Conservation (phyloP, 345 rosid genomes). For the Brassica incana region DNA sequence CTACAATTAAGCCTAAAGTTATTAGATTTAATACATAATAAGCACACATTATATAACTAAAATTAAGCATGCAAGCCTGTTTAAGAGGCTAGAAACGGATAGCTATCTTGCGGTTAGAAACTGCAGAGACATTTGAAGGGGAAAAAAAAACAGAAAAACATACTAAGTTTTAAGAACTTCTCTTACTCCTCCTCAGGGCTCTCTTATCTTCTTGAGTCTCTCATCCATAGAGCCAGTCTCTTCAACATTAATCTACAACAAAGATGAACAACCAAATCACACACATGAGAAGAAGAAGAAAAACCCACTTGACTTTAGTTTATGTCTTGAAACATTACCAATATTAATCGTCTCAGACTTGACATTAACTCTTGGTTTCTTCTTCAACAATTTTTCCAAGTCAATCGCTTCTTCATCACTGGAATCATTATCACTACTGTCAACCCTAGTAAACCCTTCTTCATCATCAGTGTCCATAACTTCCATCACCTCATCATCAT, state of each 20-base stretch:
- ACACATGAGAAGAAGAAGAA: neutral
- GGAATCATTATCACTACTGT: conserved; percentile 5
- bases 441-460: conserved; percentile 1
- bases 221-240: conserved; percentile 11
- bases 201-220: neutral
- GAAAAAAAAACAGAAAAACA: neutral
- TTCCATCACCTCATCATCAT: conserved; percentile 14
- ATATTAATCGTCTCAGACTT: neutral
- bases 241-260: conserved; percentile 22
- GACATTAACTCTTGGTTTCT: neutral
- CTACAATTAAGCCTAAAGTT: neutral
- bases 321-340: neutral
- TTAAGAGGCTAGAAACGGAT: neutral
- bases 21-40: neutral
- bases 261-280: conserved; percentile 17
- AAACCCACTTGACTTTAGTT: neutral
- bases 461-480: neutral
- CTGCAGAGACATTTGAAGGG: no score
- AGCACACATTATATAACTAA: neutral
- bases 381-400: conserved; percentile 24
- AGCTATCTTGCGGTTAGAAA: neutral
- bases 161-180: neutral
- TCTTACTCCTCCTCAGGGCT: neutral
- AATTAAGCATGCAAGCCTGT: neutral
- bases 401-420: conserved; percentile 12